Evolutionary conservation across 1,284 basidiomycete genomes (phyloP), one percentile per base, ranked within the genome.

Genomic region (Mycosarcoma mackinlayi): DNA sequence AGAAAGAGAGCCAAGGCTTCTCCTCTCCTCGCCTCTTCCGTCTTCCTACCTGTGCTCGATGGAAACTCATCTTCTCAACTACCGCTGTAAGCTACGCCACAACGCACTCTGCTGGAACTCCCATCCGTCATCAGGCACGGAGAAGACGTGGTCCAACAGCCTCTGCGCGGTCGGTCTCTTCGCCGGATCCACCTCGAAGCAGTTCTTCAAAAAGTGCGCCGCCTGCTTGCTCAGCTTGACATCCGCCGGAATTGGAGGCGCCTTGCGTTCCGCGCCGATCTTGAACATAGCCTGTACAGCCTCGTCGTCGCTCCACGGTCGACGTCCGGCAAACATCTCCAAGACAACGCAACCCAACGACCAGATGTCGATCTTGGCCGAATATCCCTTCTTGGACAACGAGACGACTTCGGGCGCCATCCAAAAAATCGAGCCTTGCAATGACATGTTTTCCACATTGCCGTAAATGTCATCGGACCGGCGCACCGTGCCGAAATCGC

Each of bases 341-440:
- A 98, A 86, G 4, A 96, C 91, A 14, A 98, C 92, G 84, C 95
- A 99, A 0, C 95, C 95, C 4, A 98, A 87, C 81, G 92, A 93
- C 96, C 95, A 98, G 71, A 98, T 97, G 81, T 98, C 96, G 33
- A 97, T 90, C 84, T 98, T 98, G 76, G 91, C 93, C 74, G 92
- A 93, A 83, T 98, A 98, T 0, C 92, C 86, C 55, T 84, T 83
- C 31, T 90, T 90, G 77, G 90, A 89, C 78, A 91, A 88, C 31
- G 90, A 89, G 23, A 95, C 88, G 34, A 98, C 93, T 85, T 99
- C 95, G 1, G 95, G 96, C 7, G 96, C 95, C 95, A 98, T 99
- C 85, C 96, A 99, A 83, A 97, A 98, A 44, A 98, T 91, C 16
- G 93, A 94, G 18, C 96, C 96, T 84, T 94, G 92, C 90, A 99